phyloP scores from a whole-genome alignment of 2,329 filamentous ascomycete genomes.

The Cladorrhinum sp. region DNA sequence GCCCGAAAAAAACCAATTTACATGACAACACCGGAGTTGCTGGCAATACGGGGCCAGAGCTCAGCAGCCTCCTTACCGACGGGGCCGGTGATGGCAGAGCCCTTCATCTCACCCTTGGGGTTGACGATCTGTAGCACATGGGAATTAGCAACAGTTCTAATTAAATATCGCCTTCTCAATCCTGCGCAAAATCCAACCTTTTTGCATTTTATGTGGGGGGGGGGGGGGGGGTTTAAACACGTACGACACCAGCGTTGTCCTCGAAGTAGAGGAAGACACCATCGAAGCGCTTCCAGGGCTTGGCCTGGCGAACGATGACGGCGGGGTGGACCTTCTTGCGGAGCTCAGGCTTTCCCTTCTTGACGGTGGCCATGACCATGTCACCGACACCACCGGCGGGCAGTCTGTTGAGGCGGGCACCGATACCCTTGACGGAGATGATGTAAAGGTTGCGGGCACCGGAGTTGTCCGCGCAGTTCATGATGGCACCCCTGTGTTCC shows the following conservation, averaged over 20 bases:
- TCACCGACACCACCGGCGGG: constrained; percentile 97
- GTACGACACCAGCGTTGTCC: constrained; percentile 98
- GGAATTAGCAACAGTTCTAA: constrained; percentile 37
- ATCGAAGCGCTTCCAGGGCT: constrained; percentile 98
- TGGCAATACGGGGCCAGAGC: constrained; percentile 99
- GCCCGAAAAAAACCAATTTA: constrained; percentile 54
- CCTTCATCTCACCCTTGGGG: constrained; percentile 99
- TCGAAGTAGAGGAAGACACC: constrained; percentile 99
- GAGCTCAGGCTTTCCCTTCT: constrained; percentile 99
- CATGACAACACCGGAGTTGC: constrained; percentile 99
- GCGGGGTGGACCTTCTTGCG: constrained; percentile 99
- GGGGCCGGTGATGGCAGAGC: constrained; percentile 96
- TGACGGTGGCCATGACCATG: constrained; percentile 99
- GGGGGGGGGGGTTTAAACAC: no score
- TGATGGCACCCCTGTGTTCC: constrained; percentile 79
- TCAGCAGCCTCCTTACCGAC: constrained; percentile 99
- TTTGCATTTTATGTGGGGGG: no score
- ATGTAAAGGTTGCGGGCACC: constrained; percentile 99
- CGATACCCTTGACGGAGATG: constrained; percentile 98
- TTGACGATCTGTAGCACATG: constrained; percentile 77
- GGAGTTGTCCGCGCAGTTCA: constrained; percentile 99
- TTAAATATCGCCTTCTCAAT: no score
- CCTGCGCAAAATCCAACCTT: no score
- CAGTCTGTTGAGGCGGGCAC: constrained; percentile 95
- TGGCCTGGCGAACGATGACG: constrained; percentile 97